Percentiles rank a stretch among this genome's conserved stretches.
Conservation (phyloP, 768 basidiomycete genomes). For the Trametes punicea region DNA sequence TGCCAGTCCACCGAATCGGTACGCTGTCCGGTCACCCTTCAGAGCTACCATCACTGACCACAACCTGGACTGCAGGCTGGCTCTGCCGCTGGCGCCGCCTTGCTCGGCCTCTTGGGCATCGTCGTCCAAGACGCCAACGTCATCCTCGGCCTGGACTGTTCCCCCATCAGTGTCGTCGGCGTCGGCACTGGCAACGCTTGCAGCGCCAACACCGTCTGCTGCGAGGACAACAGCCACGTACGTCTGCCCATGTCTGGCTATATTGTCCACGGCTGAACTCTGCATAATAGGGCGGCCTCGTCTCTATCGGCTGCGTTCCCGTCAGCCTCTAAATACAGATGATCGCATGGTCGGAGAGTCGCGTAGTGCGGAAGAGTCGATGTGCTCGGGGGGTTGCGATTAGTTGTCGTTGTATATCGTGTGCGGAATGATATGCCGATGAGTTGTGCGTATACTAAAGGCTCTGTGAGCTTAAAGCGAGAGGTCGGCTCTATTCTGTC, state of each 20-base stretch:
- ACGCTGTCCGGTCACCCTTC: background rate
- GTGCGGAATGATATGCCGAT: too few relatives aligned
- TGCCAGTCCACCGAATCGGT: slow-evolving; percentile 1
- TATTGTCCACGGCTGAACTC: too few relatives aligned
- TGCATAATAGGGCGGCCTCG: slow-evolving; percentile 3
- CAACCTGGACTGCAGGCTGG: background rate
- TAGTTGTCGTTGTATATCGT: too few relatives aligned
- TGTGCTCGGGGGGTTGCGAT: background rate
- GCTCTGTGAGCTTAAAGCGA: too few relatives aligned
- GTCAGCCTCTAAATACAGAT: background rate
- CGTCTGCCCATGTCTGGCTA: too few relatives aligned
- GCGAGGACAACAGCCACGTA: slow-evolving; percentile 14
- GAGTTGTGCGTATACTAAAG: too few relatives aligned
- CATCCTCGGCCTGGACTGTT: slow-evolving; percentile 8
- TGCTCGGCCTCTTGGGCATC: slow-evolving; percentile 10
- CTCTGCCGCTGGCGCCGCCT: background rate
- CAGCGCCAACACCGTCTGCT: slow-evolving; percentile 12
- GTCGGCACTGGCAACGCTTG: slow-evolving; percentile 2
- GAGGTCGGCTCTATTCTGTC: too few relatives aligned
- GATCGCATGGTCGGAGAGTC: background rate
- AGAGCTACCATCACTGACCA: too few relatives aligned
- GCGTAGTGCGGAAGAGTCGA: background rate
- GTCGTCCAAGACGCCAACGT: slow-evolving; percentile 6
- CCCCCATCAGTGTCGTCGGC: slow-evolving; percentile 12
- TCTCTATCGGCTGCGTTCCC: slow-evolving; percentile 8